Base-by-base conservation (phyloP, 371 early-diverging fungal species). In the Racocetra persica region DNA sequence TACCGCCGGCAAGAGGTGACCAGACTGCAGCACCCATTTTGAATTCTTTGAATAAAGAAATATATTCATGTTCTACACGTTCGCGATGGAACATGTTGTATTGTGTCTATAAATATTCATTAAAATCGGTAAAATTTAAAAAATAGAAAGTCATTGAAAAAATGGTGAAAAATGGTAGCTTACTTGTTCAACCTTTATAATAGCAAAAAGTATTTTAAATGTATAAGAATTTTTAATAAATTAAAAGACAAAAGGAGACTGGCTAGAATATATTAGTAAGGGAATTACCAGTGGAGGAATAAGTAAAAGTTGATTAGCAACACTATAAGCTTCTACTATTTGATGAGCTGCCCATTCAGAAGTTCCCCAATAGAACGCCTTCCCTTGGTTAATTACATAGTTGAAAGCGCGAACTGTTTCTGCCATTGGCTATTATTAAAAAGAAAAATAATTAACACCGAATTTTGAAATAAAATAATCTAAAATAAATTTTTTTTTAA, bases 31-130 rank as follows among this genome's bases (percentile, higher is more conserved):
- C 88, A 5, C 96, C 96, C 80, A 95, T 87, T 0, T 90, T 90
- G 74, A 87, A 89, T 81, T 89, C 90, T 70, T 90, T 86, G 89
- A 89, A 95, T 80, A 96, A 82, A 26, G 94, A 92, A 8, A 83
- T 78, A 83, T 95, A 95, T 85, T 95, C 94, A 80, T 90, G 90
- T 82, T 95, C 95, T 14, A 93, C 87, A 45, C 93, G 86, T 79
- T 95, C 95, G 10, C 96, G 92, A 82, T 94, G 91, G 77, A 95
- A 86, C 94, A 95, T 92, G 84, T 95, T 94, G 86, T 96, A 96
- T 85, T 96, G 95, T 14, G 94, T 92, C 82, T 95, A 94, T 22
- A 8, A 71, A 57, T 38, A 28, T 32, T 26, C 52, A 24, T 24
- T 45, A 52, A 49, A 38, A 18, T 52, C 24, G 13, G 2, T 49